Evolutionary conservation across 179 eudicot genomes (phyloP).

Genomic region (Silene noctiflora): DNA sequence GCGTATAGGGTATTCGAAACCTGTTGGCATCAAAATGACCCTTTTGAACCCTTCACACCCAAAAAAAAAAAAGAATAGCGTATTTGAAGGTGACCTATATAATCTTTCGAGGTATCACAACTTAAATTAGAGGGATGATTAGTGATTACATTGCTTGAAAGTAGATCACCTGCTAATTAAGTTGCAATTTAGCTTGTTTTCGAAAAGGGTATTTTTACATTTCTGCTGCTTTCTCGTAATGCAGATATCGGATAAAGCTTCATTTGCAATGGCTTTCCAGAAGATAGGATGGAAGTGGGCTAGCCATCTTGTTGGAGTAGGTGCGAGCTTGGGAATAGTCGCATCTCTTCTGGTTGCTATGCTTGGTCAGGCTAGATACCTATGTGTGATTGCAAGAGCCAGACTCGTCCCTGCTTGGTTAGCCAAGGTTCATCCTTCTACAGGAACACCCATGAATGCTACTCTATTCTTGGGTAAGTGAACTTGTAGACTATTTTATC

Average conservation of each 20-base stretch:
- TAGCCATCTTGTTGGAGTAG: slow-evolving; percentile 70
- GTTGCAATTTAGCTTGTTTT: slow-evolving; percentile 1
- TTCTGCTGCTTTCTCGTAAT: not conserved
- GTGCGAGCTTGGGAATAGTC: slow-evolving; percentile 76
- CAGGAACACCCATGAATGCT: slow-evolving; percentile 88
- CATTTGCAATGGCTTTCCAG: slow-evolving; percentile 74
- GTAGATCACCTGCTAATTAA: not conserved
- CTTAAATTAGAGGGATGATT: too few species aligned
- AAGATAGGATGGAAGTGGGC: slow-evolving; percentile 87
- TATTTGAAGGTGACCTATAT: too few species aligned
- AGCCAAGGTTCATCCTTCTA: slow-evolving; percentile 81
- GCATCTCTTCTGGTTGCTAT: slow-evolving; percentile 84
- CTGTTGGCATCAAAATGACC: not conserved
- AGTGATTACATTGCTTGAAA: not conserved
- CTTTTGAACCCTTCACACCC: not conserved
- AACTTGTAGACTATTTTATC: not conserved
- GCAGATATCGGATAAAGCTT: slow-evolving; percentile 59
- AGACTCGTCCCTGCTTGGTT: slow-evolving; percentile 79
- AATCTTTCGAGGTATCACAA: too few species aligned
- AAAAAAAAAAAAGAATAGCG: not conserved
- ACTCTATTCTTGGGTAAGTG: slow-evolving; percentile 64
- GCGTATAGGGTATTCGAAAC: too few species aligned
- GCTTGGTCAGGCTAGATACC: slow-evolving; percentile 89
- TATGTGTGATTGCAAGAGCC: slow-evolving; percentile 82
- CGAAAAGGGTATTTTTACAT: not conserved